Conservation (phyloP, 176 grass and related monocot species). For the Phoenix dactylifera region DNA sequence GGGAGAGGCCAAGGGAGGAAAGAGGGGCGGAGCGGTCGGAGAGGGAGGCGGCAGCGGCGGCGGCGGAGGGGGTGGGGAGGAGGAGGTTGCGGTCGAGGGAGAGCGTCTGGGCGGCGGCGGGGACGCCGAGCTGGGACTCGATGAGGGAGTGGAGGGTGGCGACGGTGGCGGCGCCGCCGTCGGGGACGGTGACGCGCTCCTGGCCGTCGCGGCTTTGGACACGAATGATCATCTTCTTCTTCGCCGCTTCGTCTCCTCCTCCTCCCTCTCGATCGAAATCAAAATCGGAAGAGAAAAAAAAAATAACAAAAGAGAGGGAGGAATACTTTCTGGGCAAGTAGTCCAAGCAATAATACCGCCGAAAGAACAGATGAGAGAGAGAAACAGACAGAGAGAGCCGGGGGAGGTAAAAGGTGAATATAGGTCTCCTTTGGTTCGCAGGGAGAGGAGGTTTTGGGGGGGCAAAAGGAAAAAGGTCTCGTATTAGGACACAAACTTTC, state of each 20-base stretch:
- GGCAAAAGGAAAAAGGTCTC: too few species aligned
- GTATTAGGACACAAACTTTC: too few species aligned
- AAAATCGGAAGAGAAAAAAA: too few species aligned
- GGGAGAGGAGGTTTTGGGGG: too few species aligned
- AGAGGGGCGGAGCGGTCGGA: constrained; percentile 28
- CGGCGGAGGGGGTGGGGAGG: constrained; percentile 11
- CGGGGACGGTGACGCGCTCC: constrained; percentile 57
- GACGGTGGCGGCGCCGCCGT: constrained; percentile 41
- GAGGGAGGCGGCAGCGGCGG: neutral
- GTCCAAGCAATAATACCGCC: too few species aligned
- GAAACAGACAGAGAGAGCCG: too few species aligned
- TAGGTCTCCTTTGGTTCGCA: too few species aligned
- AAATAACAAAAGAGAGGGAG: too few species aligned
- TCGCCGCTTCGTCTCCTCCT: neutral
- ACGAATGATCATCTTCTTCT: constrained; percentile 51
- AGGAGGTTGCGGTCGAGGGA: constrained; percentile 62
- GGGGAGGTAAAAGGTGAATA: too few species aligned
- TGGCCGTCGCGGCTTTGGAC: constrained; percentile 75
- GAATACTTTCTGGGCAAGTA: too few species aligned
- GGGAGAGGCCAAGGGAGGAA: constrained; percentile 45
- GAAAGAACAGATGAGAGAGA: too few species aligned
- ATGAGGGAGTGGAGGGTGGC: constrained; percentile 54
- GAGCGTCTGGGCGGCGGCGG: constrained; percentile 38
- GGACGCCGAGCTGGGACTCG: constrained; percentile 47
- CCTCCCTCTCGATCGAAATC: too few species aligned